Percentiles rank a stretch among this genome's conserved stretches.
Conservation (phyloP, 2,329 filamentous ascomycete genomes). For the Fusarium brachygibbosum region DNA sequence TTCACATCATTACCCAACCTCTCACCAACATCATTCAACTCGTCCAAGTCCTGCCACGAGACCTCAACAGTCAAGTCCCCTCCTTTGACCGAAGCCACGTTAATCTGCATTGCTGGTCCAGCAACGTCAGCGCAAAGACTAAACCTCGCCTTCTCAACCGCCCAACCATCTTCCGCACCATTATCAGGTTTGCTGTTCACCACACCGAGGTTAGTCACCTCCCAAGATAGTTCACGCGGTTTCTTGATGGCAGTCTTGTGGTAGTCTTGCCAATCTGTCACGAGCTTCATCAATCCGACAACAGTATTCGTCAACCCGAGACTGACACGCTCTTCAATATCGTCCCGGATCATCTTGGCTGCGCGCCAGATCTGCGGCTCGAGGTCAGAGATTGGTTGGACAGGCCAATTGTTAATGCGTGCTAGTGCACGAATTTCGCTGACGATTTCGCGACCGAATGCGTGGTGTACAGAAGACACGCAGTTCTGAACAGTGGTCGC, state of each 20-base stretch:
- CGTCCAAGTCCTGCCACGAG: conserved; percentile 12
- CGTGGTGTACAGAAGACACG: background rate
- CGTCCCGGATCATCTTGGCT: background rate
- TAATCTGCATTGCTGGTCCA: conserved; percentile 9
- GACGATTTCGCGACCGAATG: background rate
- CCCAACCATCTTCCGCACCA: background rate
- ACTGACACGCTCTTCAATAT: background rate
- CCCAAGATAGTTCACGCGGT: conserved; percentile 13
- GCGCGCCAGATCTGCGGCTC: conserved; percentile 12
- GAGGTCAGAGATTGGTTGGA: background rate
- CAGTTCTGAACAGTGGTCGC: conserved; percentile 1
- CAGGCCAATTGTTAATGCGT: background rate
- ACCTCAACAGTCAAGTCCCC: background rate
- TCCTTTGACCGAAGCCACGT: background rate
- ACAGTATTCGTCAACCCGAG: background rate
- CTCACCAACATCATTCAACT: background rate
- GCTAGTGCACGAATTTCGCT: conserved; percentile 7
- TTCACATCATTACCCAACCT: background rate
- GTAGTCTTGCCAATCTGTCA: conserved; percentile 13
- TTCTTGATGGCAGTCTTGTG: background rate
- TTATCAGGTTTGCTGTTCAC: background rate
- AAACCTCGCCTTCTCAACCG: background rate
- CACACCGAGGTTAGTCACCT: conserved; percentile 10
- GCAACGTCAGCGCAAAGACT: conserved; percentile 4
- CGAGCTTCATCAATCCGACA: background rate